Percentiles rank a stretch among this genome's conserved stretches.
Conservation (phyloP, 2,329 filamentous ascomycete species). For the Ophiosphaerella narmari region DNA sequence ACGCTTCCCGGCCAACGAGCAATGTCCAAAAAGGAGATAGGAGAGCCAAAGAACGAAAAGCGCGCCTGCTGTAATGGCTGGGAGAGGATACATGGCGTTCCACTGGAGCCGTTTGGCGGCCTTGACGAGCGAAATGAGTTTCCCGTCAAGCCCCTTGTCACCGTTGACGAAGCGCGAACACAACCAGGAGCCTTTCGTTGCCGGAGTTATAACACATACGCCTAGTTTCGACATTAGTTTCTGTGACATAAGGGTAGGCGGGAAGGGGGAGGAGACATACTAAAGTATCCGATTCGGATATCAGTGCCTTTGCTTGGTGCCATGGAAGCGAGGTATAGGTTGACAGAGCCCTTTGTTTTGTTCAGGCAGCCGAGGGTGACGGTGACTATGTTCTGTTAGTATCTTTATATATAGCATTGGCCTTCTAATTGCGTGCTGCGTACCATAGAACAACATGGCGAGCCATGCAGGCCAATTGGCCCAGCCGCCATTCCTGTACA, state of each 20-base stretch:
- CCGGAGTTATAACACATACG: background rate
- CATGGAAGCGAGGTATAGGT: background rate
- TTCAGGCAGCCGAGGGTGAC: background rate
- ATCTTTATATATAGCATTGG: background rate
- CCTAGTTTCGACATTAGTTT: background rate
- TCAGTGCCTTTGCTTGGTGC: background rate
- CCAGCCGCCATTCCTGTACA: background rate
- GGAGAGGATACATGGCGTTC: background rate
- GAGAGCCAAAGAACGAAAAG: background rate
- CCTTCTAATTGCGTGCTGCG: background rate
- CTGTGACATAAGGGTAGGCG: no score
- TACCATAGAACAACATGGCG: background rate
- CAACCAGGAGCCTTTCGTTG: background rate
- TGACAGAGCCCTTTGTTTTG: background rate
- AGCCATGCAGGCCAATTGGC: background rate
- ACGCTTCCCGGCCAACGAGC: background rate
- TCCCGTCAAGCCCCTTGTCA: background rate
- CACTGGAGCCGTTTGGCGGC: background rate
- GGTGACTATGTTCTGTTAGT: background rate
- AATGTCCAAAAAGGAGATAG: background rate
- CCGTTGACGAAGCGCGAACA: background rate
- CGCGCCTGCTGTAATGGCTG: background rate
- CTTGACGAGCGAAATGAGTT: background rate
- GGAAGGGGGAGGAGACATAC: background rate
- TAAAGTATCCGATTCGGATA: conserved; percentile 1